Conservation (phyloP, 768 basidiomycete genomes). For the Exidia glandulosa region DNA sequence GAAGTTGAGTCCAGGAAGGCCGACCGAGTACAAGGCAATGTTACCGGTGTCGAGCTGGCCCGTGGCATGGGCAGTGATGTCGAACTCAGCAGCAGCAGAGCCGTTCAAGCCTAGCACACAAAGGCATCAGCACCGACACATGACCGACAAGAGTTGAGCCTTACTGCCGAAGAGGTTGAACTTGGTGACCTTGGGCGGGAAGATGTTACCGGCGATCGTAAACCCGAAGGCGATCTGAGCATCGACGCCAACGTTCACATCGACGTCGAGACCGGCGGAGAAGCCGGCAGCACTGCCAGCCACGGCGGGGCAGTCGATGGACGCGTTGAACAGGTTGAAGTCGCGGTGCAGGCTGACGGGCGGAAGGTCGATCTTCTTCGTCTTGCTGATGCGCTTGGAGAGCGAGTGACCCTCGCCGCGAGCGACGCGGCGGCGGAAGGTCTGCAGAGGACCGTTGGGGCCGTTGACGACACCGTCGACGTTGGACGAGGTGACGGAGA, state of each 20-base stretch:
- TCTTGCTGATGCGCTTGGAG: background rate
- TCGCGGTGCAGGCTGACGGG: constrained; percentile 22
- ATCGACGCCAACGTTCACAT: constrained; percentile 19
- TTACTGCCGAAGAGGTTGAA: constrained; percentile 26
- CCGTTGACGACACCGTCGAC: background rate
- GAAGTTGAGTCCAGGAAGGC: constrained; percentile 39
- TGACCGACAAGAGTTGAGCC: constrained; percentile 5
- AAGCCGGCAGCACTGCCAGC: background rate
- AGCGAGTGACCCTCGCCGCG: background rate
- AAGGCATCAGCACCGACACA: constrained; percentile 3
- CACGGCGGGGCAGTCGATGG: constrained; percentile 11
- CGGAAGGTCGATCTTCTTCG: constrained; percentile 7
- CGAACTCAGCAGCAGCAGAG: background rate
- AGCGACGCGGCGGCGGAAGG: too few relatives aligned
- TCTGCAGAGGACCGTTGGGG: background rate
- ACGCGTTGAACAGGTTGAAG: constrained; percentile 22
- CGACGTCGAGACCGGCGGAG: constrained; percentile 6
- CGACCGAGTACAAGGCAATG: constrained; percentile 28
- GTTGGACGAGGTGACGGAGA: background rate
- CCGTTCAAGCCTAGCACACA: constrained; percentile 18
- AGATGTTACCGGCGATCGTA: constrained; percentile 13
- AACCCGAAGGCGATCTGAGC: constrained; percentile 19
- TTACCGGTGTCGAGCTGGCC: constrained; percentile 34
- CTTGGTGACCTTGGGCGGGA: constrained; percentile 21
- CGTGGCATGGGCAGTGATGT: background rate